Percentiles rank a stretch among this genome's conserved stretches.
Evolutionary conservation across 768 basidiomycete species (phyloP).

Genomic region (Mrakia blollopis): DNA sequence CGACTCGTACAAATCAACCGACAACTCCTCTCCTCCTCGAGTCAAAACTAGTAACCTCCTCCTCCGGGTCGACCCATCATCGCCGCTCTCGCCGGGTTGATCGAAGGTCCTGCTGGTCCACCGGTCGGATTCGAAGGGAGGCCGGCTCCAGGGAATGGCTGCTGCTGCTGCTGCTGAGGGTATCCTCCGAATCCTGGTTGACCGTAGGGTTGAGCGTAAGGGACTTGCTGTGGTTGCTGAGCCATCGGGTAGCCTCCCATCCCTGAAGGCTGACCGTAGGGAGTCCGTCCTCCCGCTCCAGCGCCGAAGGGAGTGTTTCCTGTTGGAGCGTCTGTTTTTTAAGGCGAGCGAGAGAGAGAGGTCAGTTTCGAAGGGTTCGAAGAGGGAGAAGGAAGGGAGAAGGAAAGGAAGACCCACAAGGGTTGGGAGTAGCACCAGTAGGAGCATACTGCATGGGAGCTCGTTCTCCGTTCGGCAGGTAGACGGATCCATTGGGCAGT

Average conservation of each 20-base stretch:
- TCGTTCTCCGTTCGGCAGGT: background rate
- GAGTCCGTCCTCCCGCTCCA: background rate
- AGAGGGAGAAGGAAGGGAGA: background rate
- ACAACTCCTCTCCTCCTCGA: background rate
- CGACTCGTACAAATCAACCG: no score
- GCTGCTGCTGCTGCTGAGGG: background rate
- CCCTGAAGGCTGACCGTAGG: no score
- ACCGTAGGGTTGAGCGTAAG: background rate
- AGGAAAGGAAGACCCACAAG: background rate
- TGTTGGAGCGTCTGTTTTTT: background rate
- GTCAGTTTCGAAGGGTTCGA: background rate
- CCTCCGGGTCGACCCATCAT: conserved; percentile 8
- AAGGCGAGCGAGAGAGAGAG: background rate
- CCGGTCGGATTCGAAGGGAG: background rate
- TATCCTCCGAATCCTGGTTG: background rate
- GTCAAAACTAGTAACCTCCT: background rate
- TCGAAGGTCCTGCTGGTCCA: background rate
- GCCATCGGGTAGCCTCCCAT: background rate
- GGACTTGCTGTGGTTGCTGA: background rate
- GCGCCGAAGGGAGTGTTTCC: conserved; percentile 44
- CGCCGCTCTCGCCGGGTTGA: conserved; percentile 17
- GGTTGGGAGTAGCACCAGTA: conserved; percentile 24
- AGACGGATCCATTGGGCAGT: background rate
- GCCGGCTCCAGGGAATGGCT: background rate
- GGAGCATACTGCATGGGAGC: conserved; percentile 1